phyloP scores from a whole-genome alignment of 2,329 filamentous ascomycete species.

The Calonectria leucothoes region DNA sequence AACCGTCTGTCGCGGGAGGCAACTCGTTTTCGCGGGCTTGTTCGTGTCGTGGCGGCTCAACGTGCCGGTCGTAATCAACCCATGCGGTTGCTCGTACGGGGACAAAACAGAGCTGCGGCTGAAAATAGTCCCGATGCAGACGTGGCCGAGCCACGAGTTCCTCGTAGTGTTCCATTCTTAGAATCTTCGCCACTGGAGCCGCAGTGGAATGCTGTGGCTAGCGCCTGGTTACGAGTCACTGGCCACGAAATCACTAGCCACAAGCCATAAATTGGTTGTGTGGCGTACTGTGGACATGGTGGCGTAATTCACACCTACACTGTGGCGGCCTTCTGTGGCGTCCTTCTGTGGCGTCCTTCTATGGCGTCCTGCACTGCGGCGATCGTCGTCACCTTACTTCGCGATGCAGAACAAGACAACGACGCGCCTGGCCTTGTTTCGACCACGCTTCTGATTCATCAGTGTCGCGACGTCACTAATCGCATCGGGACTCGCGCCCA shows the following conservation, averaged over 20 bases:
- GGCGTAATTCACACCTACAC: too few relatives aligned
- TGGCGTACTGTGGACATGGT: too few relatives aligned
- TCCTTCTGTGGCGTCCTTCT: too few relatives aligned
- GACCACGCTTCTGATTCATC: neutral
- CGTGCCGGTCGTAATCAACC: neutral
- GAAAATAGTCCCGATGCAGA: neutral
- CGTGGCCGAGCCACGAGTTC: neutral
- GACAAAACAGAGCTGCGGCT: neutral
- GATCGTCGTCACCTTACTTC: conserved; percentile 15
- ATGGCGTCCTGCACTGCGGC: too few relatives aligned
- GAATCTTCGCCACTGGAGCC: neutral
- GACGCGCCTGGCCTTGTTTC: conserved; percentile 1
- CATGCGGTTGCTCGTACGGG: neutral
- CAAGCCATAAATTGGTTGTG: conserved; percentile 5
- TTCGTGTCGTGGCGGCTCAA: neutral
- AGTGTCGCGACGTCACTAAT: neutral
- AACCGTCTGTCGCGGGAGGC: too few relatives aligned
- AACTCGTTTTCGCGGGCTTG: too few relatives aligned
- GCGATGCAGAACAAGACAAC: conserved; percentile 1
- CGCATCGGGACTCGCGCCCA: neutral
- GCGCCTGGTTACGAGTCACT: too few relatives aligned
- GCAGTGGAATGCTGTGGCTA: neutral
- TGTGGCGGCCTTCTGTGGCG: too few relatives aligned
- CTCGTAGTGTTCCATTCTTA: neutral
- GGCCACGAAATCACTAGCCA: neutral